These are phyloP conservation scores for Peronosclerospora sorghi DNA, from an alignment of 352 stramenopile species.

Conservation along the genomic window DNA sequence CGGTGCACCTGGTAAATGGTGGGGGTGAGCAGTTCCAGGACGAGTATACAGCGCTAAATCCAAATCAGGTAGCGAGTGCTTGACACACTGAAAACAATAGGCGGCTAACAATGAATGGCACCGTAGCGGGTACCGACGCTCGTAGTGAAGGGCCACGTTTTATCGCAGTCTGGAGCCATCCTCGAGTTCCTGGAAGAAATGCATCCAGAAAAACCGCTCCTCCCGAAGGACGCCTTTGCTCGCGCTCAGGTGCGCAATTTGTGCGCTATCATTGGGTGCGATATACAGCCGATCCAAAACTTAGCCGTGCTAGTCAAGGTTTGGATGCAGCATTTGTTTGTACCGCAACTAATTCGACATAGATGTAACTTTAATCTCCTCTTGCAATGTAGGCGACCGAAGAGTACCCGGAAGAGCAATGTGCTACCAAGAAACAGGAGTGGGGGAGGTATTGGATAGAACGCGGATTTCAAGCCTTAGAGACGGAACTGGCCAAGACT, in stretches of 20 bases:
- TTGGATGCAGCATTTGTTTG: background rate
- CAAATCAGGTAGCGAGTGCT: conserved; percentile 27
- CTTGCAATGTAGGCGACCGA: conserved; percentile 16
- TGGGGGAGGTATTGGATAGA: conserved; percentile 48
- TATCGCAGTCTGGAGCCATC: conserved; percentile 85
- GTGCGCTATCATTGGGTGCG: no score
- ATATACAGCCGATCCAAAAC: conserved; percentile 88
- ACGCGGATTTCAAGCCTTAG: conserved; percentile 77
- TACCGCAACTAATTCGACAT: no score
- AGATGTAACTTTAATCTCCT: no score
- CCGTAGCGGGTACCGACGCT: conserved; percentile 43
- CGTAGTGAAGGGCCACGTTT: conserved; percentile 8
- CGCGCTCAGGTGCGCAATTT: no score
- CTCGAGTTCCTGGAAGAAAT: conserved; percentile 90
- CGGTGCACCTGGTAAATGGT: conserved; percentile 17
- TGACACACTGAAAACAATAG: no score
- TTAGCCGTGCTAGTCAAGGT: conserved; percentile 60
- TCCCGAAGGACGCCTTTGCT: no score
- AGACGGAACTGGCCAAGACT: conserved; percentile 45
- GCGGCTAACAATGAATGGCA: background rate
- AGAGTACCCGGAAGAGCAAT: conserved; percentile 41
- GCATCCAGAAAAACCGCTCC: no score
- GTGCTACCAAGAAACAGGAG: conserved; percentile 10
- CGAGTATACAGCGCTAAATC: conserved; percentile 46
- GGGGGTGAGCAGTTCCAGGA: conserved; percentile 50